Evolutionary conservation across 2,329 filamentous ascomycete species (phyloP).

Genomic region (Pseudopithomyces chartarum): DNA sequence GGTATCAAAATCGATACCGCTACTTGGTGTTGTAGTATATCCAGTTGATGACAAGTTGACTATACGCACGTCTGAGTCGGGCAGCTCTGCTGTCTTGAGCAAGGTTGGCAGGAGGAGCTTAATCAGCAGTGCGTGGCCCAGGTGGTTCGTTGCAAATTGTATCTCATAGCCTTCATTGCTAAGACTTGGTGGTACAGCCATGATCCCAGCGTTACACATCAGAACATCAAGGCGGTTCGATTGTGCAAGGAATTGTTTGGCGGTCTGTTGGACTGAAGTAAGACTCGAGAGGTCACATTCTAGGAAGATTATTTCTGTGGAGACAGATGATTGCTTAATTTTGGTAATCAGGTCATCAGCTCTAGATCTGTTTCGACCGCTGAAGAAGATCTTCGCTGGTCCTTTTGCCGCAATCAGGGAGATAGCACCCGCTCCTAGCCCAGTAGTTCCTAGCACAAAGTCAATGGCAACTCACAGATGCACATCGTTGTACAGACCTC

Average conservation of each 20-base stretch:
- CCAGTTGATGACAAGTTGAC: background rate
- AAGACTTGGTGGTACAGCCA: background rate
- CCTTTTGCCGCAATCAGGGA: slow-evolving; percentile 43
- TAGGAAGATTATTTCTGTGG: slow-evolving; percentile 12
- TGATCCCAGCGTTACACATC: slow-evolving; percentile 28
- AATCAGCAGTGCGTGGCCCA: background rate
- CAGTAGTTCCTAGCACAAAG: slow-evolving; percentile 3
- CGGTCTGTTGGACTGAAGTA: slow-evolving; percentile 22
- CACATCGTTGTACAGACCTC: slow-evolving; percentile 6
- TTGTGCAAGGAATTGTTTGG: background rate
- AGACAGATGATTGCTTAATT: slow-evolving; percentile 35
- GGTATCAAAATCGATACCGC: slow-evolving; percentile 33
- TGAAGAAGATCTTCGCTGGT: slow-evolving; percentile 48
- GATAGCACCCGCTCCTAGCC: slow-evolving; percentile 43
- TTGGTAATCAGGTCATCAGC: slow-evolving; percentile 16
- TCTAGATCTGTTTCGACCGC: slow-evolving; percentile 34
- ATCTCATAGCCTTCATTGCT: background rate
- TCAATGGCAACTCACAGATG: background rate
- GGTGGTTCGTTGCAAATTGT: background rate
- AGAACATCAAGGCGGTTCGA: background rate
- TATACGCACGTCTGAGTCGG: background rate
- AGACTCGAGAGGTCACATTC: slow-evolving; percentile 42
- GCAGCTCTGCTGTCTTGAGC: background rate
- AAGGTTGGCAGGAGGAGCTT: background rate
- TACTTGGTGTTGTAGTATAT: slow-evolving; percentile 13